phyloP scores from a whole-genome alignment of 1,284 basidiomycete species.

The Singerocomus rubriflavus region DNA sequence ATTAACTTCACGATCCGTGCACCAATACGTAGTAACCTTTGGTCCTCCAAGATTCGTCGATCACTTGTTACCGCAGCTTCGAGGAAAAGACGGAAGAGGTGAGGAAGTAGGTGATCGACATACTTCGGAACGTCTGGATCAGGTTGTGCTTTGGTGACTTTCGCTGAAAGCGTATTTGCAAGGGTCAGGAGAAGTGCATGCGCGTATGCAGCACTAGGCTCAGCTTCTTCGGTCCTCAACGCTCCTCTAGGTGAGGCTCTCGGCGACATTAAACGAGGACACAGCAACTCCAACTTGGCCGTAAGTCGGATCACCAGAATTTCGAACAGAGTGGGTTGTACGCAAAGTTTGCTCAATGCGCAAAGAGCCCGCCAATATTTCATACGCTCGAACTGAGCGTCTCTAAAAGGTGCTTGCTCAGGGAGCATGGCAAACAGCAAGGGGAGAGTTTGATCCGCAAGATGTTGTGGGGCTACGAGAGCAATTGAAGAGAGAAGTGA shows the following conservation, averaged over 20 bases:
- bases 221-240: conserved; percentile 23
- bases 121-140: conserved; percentile 79
- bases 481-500: conserved; percentile 70
- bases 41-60: conserved; percentile 48
- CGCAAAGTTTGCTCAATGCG: conserved; percentile 74
- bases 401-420: conserved; percentile 55
- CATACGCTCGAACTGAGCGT: conserved; percentile 54
- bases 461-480: conserved; percentile 56
- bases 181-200: conserved; percentile 79
- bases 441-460: conserved; percentile 79
- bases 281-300: conserved; percentile 76
- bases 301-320: conserved; percentile 77
- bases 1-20: conserved; percentile 69
- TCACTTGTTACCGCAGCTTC: conserved; percentile 47
- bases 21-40: conserved; percentile 62
- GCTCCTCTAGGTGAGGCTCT: conserved; percentile 5
- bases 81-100: conserved; percentile 70
- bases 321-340: conserved; percentile 79
- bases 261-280: conserved; percentile 35
- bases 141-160: conserved; percentile 47
- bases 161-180: conserved; percentile 59
- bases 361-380: conserved; percentile 70
- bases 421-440: conserved; percentile 75
- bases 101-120: conserved; percentile 68
- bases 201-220: conserved; percentile 68